phyloP scores from a whole-genome alignment of 1,284 basidiomycete genomes.

The Malassezia sp. region DNA sequence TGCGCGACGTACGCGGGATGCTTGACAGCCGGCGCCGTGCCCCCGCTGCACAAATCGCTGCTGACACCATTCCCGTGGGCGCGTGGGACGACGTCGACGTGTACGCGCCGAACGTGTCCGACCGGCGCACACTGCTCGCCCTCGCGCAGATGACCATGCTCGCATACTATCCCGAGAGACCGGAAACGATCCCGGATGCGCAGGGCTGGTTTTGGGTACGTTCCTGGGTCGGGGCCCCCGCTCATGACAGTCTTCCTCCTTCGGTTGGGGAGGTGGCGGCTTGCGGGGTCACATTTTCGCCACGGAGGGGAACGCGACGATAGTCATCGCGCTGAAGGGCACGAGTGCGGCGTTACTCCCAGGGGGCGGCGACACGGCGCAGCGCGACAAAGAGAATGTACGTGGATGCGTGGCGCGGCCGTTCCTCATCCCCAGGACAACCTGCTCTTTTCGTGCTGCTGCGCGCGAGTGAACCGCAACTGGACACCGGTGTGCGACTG shows the following conservation, averaged over 20 bases:
- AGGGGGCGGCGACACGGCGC: slow-evolving; percentile 68
- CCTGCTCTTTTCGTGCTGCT: slow-evolving; percentile 95
- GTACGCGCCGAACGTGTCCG: slow-evolving; percentile 57
- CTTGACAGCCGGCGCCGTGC: slow-evolving; percentile 12
- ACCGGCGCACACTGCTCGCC: slow-evolving; percentile 63
- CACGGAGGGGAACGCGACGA: slow-evolving; percentile 57
- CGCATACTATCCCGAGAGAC: slow-evolving; percentile 55
- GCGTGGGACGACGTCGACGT: slow-evolving; percentile 52
- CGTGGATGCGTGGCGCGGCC: too few species aligned
- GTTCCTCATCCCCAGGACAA: too few species aligned
- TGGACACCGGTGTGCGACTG: slow-evolving; percentile 94
- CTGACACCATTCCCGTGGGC: slow-evolving; percentile 13
- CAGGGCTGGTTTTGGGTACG: slow-evolving; percentile 20
- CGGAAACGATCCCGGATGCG: slow-evolving; percentile 8
- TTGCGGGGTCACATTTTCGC: slow-evolving; percentile 71
- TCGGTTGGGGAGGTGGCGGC: slow-evolving; percentile 86
- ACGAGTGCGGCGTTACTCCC: slow-evolving; percentile 71
- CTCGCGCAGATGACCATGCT: slow-evolving; percentile 91
- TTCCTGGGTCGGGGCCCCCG: too few species aligned
- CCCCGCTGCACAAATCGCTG: not conserved
- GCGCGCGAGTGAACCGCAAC: slow-evolving; percentile 81
- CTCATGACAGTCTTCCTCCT: slow-evolving; percentile 55
- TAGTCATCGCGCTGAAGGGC: slow-evolving; percentile 86
- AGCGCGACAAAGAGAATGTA: slow-evolving; percentile 86
- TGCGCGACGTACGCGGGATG: slow-evolving; percentile 7